A percentile compares a stretch with the other conserved stretches of the same genome.
These are phyloP conservation scores for Henckelia pumila DNA, from an alignment of 257 asterid genomes.

Conservation along the genomic window DNA sequence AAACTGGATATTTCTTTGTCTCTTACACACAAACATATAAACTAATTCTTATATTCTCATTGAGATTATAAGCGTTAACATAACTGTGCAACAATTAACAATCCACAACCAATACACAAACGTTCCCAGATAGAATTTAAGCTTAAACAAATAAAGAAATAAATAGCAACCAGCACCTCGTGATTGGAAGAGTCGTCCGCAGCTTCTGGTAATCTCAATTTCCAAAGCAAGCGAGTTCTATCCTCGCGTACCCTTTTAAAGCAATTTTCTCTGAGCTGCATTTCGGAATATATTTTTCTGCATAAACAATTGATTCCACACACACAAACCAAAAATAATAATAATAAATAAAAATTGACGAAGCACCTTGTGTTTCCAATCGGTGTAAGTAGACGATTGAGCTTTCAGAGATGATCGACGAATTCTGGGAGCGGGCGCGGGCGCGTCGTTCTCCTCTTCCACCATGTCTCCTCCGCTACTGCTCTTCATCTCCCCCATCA, in stretches of 20 bases:
- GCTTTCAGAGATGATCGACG: slow-evolving; percentile 52
- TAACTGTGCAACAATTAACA: background rate
- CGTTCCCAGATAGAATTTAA: background rate
- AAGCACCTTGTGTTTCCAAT: slow-evolving; percentile 77
- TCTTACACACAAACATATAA: background rate
- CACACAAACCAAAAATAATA: too few species aligned
- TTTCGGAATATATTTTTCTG: slow-evolving; percentile 2
- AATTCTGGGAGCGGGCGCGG: too few species aligned
- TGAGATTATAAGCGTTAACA: background rate
- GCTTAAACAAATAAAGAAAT: background rate
- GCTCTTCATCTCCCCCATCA: too few species aligned
- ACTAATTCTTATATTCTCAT: background rate
- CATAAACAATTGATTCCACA: background rate
- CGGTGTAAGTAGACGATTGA: slow-evolving; percentile 35
- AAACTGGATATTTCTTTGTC: background rate
- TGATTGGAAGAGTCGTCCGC: slow-evolving; percentile 31
- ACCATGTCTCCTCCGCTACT: slow-evolving; percentile 33
- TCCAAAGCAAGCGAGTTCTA: slow-evolving; percentile 81
- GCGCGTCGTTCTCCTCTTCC: slow-evolving; percentile 37
- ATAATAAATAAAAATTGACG: background rate
- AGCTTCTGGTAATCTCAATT: slow-evolving; percentile 49
- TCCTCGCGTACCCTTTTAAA: slow-evolving; percentile 76
- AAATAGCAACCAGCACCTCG: slow-evolving; percentile 33
- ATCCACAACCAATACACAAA: slow-evolving; percentile 11
- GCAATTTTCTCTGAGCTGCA: slow-evolving; percentile 89